phyloP scores from a whole-genome alignment of 2,329 filamentous ascomycete genomes.

The Parastagonospora avenae region DNA sequence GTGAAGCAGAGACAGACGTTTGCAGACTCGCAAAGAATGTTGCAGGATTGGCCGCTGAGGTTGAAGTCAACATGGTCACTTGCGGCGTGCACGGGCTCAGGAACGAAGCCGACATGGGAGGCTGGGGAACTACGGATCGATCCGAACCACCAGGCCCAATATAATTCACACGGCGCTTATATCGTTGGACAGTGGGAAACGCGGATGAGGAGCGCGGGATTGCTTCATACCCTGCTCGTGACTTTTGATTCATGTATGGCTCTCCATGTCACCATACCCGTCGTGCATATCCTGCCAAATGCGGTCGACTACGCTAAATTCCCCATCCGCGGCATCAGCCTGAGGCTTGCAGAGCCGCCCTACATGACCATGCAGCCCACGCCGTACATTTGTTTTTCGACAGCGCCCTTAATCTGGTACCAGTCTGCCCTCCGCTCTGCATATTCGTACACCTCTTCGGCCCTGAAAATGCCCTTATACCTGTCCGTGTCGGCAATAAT shows the following conservation, averaged over 20 bases:
- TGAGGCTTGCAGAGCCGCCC: constrained; percentile 16
- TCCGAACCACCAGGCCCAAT: not conserved
- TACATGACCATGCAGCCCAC: constrained; percentile 88
- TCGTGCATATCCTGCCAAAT: constrained; percentile 11
- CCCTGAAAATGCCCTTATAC: constrained; percentile 89
- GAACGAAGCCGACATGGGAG: constrained; percentile 23
- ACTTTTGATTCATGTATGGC: not conserved
- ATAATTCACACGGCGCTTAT: no score
- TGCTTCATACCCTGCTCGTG: not conserved
- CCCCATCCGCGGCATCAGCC: not conserved
- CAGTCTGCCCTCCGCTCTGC: constrained; percentile 92
- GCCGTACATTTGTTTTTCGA: constrained; percentile 97
- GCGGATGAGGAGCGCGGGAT: no score
- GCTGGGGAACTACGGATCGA: constrained; percentile 26
- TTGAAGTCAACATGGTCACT: constrained; percentile 17
- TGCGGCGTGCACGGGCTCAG: constrained; percentile 21
- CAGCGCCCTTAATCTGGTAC: constrained; percentile 85
- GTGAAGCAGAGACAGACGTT: constrained; percentile 7
- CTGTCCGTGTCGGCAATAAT: constrained; percentile 91
- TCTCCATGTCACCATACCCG: not conserved
- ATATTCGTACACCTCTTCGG: constrained; percentile 98
- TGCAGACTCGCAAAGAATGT: constrained; percentile 5
- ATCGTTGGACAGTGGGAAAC: no score
- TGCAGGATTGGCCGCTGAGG: constrained; percentile 15
- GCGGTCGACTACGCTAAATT: constrained; percentile 16